Base-by-base conservation (phyloP, 2,329 filamentous ascomycete species). In the Ophiostoma montium region DNA sequence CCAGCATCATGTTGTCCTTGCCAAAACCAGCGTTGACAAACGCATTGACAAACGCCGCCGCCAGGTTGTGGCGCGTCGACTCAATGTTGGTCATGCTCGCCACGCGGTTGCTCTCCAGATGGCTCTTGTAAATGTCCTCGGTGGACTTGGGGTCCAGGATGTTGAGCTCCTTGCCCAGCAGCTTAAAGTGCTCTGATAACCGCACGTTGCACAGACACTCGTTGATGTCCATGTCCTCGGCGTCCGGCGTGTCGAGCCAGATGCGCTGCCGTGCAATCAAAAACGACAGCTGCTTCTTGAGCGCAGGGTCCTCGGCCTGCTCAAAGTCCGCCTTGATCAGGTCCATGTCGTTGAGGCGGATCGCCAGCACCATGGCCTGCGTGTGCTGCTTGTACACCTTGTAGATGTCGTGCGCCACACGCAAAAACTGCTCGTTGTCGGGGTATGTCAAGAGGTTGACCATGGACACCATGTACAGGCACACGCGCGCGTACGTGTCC, bases 111-210 rank as follows among this genome's bases (percentile, higher is more conserved):
- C 86, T 96, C 68, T 98, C 92, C 5, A 98, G 76, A 66, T 98
- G 92, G 61, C 88, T 95, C 72, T 98, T 98, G 76, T 98, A 98
- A 59, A 98, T 98, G 60, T 98, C 94, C 63, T 98, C 92, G 0
- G 90, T 94, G 39, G 86, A 86, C 71, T 95, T 96, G 33, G 92
- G 92, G 55, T 98, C 92, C 38, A 96, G 72, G 47, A 98, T 90
- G 65, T 98, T 96, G 48, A 98, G 75, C 64, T 98, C 92, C 67
- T 95, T 95, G 51, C 82, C 94, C 31, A 98, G 72, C 5, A 84
- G 79, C 67, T 94, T 94, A 75, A 95, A 98, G 66, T 96, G 84
- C 55, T 94, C 86, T 1, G 89, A 82, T 50, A 98, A 69, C 60
- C 84, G 86, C 16, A 84, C 80, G 66, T 96, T 98, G 63, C 86